A percentile compares a stretch with the other conserved stretches of the same genome.
Evolutionary conservation across 768 basidiomycete species (phyloP).

Genomic region (Russula dissimulans): DNA sequence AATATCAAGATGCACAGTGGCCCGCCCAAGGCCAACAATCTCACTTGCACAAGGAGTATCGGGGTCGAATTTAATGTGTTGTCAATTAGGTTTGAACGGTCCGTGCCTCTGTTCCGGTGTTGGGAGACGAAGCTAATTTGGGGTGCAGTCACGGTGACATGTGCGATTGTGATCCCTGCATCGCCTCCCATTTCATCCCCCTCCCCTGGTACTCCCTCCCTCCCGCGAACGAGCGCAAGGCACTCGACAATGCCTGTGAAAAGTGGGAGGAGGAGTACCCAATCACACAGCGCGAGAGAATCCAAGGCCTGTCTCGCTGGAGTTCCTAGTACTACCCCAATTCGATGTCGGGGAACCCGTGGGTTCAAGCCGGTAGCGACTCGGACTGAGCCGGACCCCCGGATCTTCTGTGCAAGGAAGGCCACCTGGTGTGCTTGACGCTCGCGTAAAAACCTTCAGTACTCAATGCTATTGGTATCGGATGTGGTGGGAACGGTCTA

Average conservation of each 20-base stretch:
- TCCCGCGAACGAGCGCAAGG: conserved; percentile 41
- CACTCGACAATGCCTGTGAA: conserved; percentile 48
- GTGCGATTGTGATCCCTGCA: conserved; percentile 41
- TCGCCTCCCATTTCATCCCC: conserved; percentile 45
- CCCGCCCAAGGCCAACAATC: not conserved
- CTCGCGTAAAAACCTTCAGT: not conserved
- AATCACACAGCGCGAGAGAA: conserved; percentile 26
- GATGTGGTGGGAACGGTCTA: not conserved
- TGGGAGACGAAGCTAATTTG: not conserved
- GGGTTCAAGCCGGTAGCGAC: conserved; percentile 21
- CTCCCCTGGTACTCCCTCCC: conserved; percentile 31
- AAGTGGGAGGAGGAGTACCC: conserved; percentile 51
- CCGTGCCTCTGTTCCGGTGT: conserved; percentile 25
- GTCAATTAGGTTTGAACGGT: conserved; percentile 52
- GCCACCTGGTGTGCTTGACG: conserved; percentile 20
- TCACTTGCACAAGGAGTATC: not conserved
- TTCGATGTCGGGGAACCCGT: conserved; percentile 3
- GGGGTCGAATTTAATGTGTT: conserved; percentile 51
- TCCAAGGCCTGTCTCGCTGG: not conserved
- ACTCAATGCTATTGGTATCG: too few relatives aligned
- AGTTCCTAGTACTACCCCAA: not conserved
- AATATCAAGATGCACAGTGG: conserved; percentile 32
- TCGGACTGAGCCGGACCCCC: conserved; percentile 48
- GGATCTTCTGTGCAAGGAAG: conserved; percentile 54
- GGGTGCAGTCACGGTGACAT: conserved; percentile 43